phyloP scores from a whole-genome alignment of 2,329 filamentous ascomycete species.

The Beauveria caledonica region DNA sequence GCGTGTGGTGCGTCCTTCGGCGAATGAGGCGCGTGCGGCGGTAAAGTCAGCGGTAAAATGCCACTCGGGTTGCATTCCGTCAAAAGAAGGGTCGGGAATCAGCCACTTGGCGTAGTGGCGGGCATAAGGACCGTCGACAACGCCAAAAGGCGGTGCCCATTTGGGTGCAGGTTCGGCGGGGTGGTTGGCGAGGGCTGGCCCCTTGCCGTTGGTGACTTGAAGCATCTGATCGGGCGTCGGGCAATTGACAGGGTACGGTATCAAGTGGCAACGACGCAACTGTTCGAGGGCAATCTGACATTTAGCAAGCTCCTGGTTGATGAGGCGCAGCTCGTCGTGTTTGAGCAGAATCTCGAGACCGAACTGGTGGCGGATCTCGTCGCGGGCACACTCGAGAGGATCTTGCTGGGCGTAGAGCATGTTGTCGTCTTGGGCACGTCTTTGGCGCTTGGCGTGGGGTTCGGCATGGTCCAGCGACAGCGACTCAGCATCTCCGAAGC shows the following conservation, averaged over 20 bases:
- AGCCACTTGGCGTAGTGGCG: slow-evolving; percentile 95
- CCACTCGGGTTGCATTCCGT: slow-evolving; percentile 51
- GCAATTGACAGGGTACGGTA: slow-evolving; percentile 73
- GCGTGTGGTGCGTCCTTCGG: slow-evolving; percentile 71
- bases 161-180: slow-evolving; percentile 58
- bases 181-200: slow-evolving; percentile 56
- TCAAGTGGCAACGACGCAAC: slow-evolving; percentile 81
- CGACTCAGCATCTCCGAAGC: slow-evolving; percentile 24
- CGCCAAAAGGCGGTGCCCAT: slow-evolving; percentile 82
- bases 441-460: slow-evolving; percentile 34
- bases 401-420: slow-evolving; percentile 6
- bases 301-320: slow-evolving; percentile 93
- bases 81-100: slow-evolving; percentile 79
- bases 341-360: slow-evolving; percentile 88
- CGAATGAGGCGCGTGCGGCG: slow-evolving; percentile 35
- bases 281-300: slow-evolving; percentile 92
- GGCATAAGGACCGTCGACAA: slow-evolving; percentile 85
- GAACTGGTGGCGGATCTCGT: slow-evolving; percentile 77
- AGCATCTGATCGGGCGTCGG: slow-evolving; percentile 59
- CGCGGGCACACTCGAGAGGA: slow-evolving; percentile 47
- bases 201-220: slow-evolving; percentile 65
- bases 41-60: slow-evolving; percentile 33
- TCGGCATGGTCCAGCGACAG: slow-evolving; percentile 16
- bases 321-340: slow-evolving; percentile 86
- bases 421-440: slow-evolving; percentile 15